Percentiles rank a stretch among this genome's conserved stretches.
phyloP scores from a whole-genome alignment of 345 rosid species.

The Cardamine occulta region DNA sequence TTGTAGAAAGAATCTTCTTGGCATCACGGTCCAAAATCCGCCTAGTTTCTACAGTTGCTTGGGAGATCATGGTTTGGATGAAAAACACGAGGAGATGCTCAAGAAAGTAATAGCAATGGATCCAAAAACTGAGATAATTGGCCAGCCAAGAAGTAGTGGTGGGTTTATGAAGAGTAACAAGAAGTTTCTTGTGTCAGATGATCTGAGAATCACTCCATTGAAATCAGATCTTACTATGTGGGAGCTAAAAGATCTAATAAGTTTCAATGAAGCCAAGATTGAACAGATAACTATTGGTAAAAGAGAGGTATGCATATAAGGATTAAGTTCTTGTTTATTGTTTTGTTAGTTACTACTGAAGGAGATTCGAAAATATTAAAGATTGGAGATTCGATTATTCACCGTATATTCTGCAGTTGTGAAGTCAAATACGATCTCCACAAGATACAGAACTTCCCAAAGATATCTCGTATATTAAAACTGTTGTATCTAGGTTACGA shows the following conservation, averaged over 20 bases:
- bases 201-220: background rate
- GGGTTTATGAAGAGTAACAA: constrained; percentile 18
- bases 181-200: constrained; percentile 11
- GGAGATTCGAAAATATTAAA: too few species aligned
- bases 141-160: background rate
- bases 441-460: too few species aligned
- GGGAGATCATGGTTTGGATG: background rate
- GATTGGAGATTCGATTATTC: too few species aligned
- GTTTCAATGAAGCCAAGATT: background rate
- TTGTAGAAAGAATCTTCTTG: constrained; percentile 10
- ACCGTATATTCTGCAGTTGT: too few species aligned
- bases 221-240: background rate
- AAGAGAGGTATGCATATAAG: constrained; percentile 16
- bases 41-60: background rate
- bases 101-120: background rate
- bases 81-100: background rate
- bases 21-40: background rate
- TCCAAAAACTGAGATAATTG: background rate
- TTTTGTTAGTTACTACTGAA: constrained; percentile 6
- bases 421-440: too few species aligned
- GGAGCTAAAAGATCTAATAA: background rate
- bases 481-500: too few species aligned
- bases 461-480: too few species aligned
- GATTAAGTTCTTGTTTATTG: background rate
- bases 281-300: constrained; percentile 9